Conservation (phyloP, 2,329 filamentous ascomycete genomes). For the Alternaria arbusti region DNA sequence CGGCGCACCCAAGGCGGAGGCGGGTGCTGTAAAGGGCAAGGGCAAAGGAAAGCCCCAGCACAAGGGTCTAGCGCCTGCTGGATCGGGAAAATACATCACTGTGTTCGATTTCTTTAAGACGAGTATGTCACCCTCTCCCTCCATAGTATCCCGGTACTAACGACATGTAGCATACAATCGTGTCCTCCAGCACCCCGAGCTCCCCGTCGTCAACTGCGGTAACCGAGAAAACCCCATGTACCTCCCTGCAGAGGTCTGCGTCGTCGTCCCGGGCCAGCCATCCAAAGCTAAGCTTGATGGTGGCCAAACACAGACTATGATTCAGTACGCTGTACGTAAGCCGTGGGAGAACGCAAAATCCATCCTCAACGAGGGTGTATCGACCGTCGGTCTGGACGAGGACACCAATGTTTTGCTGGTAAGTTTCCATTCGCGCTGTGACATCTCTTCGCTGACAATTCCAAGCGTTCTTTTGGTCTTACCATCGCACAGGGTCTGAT, state of each 20-base stretch:
- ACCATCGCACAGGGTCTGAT: constrained; percentile 65
- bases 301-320: constrained; percentile 35
- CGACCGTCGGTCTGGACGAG: constrained; percentile 22
- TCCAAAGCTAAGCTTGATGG: constrained; percentile 26
- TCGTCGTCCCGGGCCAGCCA: constrained; percentile 30
- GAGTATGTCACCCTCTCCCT: constrained; percentile 3
- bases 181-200: constrained; percentile 14
- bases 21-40: constrained; percentile 14
- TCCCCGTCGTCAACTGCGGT: constrained; percentile 33
- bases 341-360: constrained; percentile 32
- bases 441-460: too few species aligned
- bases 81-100: constrained; percentile 23
- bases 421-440: too few species aligned
- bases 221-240: constrained; percentile 31
- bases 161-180: constrained; percentile 12
- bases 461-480: constrained; percentile 66
- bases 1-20: constrained; percentile 8
- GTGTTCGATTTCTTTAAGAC: constrained; percentile 27
- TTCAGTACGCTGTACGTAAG: constrained; percentile 31
- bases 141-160: not conserved
- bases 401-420: constrained; percentile 22
- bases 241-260: constrained; percentile 34
- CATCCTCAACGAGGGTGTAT: constrained; percentile 17
- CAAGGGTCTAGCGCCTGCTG: not conserved
- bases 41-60: constrained; percentile 11